Base-by-base conservation (phyloP, 2,329 filamentous ascomycete genomes). In the Beauveria sp. region DNA sequence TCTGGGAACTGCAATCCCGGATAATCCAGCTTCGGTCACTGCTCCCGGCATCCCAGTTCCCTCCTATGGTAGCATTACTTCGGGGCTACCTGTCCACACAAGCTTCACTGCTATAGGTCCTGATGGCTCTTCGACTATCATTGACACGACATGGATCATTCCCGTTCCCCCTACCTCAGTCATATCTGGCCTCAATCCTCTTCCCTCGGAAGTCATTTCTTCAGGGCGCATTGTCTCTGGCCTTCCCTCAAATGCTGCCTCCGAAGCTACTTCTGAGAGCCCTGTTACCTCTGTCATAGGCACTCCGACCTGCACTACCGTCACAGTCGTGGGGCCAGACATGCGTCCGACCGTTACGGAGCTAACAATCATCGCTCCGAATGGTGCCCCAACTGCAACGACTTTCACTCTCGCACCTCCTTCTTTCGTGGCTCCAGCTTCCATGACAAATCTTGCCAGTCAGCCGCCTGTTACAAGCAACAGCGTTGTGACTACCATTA, bases 371-470 rank as follows among this genome's bases (percentile, higher is more conserved):
- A 62, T 69, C 10, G 55, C 73, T 42, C 66, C 69, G 26, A 60
- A 49, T 3, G 34, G 31, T n/a, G 31, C 49, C 6, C 16, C 49
- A 18, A 8, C 55, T 48, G 31, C 31, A 7, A 43, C 51, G 22
- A 38, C 22, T 14, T 64, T 63, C 22, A 69, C 63, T 52, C 64
- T 62, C 55, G 62, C 26, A 24, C 54, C 66, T 38, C 67, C 70
- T 16, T 60, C 69, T 2, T 67, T 51, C 38, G 61, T 59, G 26
- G 22, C 40, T 16, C 43, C 55, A 43, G 53, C 61, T 26, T 52
- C 48, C 26, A 31, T 58, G 16, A 58, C 61, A 28, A 48, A 62
- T 26, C 61, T 31, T 80, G 78, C 5, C 77, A 76, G 26, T 72
- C 73, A 42, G 75, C 67, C 8, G 69, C 42, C 56, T 60, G 22